Percentiles rank a stretch among this genome's conserved stretches.
phyloP scores from a whole-genome alignment of 192 early-diverging fungal genomes.

The Entomortierella parvispora region DNA sequence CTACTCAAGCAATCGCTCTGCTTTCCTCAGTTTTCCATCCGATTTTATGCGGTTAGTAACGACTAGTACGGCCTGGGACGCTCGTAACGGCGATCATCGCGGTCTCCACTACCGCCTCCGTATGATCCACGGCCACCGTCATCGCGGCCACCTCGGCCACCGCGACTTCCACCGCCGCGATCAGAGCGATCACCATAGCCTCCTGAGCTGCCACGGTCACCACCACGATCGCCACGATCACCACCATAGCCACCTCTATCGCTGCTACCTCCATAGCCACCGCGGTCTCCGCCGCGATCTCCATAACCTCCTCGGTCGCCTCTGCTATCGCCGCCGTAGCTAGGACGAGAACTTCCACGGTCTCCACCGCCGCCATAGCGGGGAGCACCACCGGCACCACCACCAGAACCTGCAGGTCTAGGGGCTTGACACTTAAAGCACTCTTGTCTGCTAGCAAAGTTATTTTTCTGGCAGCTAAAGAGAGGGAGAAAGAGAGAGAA shows the following conservation, averaged over 20 bases:
- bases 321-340: constrained; percentile 26
- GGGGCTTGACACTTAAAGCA: constrained; percentile 74
- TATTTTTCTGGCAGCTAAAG: constrained; percentile 70
- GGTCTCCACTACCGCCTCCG: constrained; percentile 53
- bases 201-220: constrained; percentile 14
- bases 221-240: background rate
- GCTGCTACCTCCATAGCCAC: constrained; percentile 42
- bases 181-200: constrained; percentile 28
- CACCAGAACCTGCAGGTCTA: constrained; percentile 58
- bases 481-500: background rate
- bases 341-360: constrained; percentile 48
- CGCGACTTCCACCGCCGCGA: constrained; percentile 30
- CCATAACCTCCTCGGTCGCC: constrained; percentile 20
- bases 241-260: constrained; percentile 33
- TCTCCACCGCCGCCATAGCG: constrained; percentile 51
- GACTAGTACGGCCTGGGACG: constrained; percentile 45
- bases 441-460: constrained; percentile 70
- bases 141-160: constrained; percentile 47
- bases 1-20: constrained; percentile 1
- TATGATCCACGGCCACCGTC: constrained; percentile 47
- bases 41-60: background rate
- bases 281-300: constrained; percentile 22
- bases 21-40: background rate
- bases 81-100: constrained; percentile 56
- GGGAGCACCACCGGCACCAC: constrained; percentile 47